Percentiles rank a stretch among this genome's conserved stretches.
phyloP scores from a whole-genome alignment of 495 filamentous ascomycete species.

The Hapsidospora chrysogenum region DNA sequence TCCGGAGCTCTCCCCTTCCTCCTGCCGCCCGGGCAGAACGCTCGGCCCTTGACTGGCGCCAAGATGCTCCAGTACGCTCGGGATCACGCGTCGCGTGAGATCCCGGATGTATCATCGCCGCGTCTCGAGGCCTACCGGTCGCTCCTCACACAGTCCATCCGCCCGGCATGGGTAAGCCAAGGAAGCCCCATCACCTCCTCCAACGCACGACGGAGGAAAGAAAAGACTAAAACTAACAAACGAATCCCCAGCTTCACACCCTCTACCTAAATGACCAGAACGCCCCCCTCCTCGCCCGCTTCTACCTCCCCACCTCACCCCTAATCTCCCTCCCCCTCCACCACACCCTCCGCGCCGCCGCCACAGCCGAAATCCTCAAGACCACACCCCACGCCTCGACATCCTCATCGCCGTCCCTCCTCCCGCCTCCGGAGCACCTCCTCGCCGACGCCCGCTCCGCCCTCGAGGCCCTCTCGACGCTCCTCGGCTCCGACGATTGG shows the following conservation, averaged over 20 bases:
- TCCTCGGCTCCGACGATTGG: conserved; percentile 42
- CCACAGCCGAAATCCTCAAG: conserved; percentile 54
- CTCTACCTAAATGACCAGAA: conserved; percentile 61
- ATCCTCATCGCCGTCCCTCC: no score
- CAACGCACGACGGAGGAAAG: background rate
- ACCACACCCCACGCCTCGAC: conserved; percentile 39
- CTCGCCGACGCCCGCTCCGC: conserved; percentile 55
- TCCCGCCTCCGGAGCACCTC: conserved; percentile 23
- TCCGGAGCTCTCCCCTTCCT: conserved; percentile 79
- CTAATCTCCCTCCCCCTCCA: conserved; percentile 46
- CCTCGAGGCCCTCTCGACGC: conserved; percentile 52
- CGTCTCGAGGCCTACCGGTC: conserved; percentile 66
- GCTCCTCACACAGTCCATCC: conserved; percentile 63
- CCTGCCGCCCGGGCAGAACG: conserved; percentile 29
- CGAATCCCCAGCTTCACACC: conserved; percentile 45
- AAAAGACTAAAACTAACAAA: background rate
- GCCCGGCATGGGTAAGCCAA: conserved; percentile 63
- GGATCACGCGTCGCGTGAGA: conserved; percentile 5
- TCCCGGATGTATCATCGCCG: conserved; percentile 4
- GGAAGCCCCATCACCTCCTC: background rate
- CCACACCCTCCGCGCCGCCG: conserved; percentile 51
- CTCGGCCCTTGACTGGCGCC: conserved; percentile 17
- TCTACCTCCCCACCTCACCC: conserved; percentile 52
- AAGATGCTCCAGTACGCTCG: conserved; percentile 32
- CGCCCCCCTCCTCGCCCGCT: conserved; percentile 38